Base-by-base conservation (phyloP, 2,329 filamentous ascomycete genomes). In the Fusarium robinianum region DNA sequence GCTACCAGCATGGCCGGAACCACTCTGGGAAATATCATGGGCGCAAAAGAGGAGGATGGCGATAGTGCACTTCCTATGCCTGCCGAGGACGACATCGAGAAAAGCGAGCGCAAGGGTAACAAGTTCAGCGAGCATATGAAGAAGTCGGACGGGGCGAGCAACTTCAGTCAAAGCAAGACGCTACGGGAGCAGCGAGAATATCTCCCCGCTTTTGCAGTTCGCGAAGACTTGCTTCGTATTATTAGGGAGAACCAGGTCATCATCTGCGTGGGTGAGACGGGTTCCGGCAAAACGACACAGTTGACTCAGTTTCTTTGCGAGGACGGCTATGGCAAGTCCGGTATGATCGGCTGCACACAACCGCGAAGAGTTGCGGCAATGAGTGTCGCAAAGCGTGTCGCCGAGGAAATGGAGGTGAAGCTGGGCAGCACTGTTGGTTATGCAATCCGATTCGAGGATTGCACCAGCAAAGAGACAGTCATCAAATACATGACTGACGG, bases 401-500 rank as follows among this genome's bases (percentile, higher is more conserved):
- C 89, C 45, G 94, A 99, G 71, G 94, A 99, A 72, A 99, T 99
- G 95, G 88, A 96, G 58, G 90, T 95, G 30, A 85, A 85, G 43
- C 75, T 99, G 8, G 94, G 94, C 34, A 85, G 86, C 43, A 80
- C 85, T 1, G 95, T 99, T 24, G 94, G 94, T 19, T 99, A 99
- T 67, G 90, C 94, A 1, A 99, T 99, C 65, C 90, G 94, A 40
- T 99, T 99, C 62, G 94, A 99, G 65, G 95, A 99, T 66, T 96
- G 91, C 68, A 99, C 94, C 2, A 96, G 90, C 73, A 90, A 90
- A 57, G 87, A 97, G 45, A 99, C 94, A 0, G 78, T 85, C 47
- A 97, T 99, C 72, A 99, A 99, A 70, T 99, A 99, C 68, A 96
- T 99, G 91, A 99, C 94, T 0, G 95, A 99, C 63, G 94, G 94